Percentiles rank a stretch among this genome's conserved stretches.
Conservation (phyloP, 495 filamentous ascomycete species). For the Oidiodendron maius region DNA sequence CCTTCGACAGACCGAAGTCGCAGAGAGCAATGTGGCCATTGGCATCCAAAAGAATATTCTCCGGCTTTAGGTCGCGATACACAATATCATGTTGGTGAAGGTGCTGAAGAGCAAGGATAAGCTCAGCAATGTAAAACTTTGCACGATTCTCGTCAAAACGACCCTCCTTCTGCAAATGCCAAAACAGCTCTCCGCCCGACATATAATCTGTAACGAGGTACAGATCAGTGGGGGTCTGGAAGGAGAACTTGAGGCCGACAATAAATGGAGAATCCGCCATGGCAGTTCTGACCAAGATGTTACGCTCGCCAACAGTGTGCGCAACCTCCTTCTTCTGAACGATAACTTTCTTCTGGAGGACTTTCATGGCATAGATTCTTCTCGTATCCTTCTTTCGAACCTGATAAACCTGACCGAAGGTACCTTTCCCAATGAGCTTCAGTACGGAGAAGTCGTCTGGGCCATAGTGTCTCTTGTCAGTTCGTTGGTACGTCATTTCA, state of each 20-base stretch:
- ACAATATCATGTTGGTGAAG: conserved; percentile 96
- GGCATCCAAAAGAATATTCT: conserved; percentile 79
- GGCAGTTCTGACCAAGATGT: conserved; percentile 93
- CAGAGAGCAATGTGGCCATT: conserved; percentile 83
- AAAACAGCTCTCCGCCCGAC: conserved; percentile 97
- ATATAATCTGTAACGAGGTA: conserved; percentile 99
- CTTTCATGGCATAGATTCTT: conserved; percentile 98
- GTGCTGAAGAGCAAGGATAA: conserved; percentile 92
- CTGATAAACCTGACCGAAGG: conserved; percentile 99
- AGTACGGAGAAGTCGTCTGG: conserved; percentile 96
- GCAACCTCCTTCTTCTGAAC: conserved; percentile 99
- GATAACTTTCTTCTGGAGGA: conserved; percentile 97
- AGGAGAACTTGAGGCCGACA: conserved; percentile 96
- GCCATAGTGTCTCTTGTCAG: conserved; percentile 88
- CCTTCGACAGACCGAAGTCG: conserved; percentile 93
- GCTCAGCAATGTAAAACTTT: conserved; percentile 98
- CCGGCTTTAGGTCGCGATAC: conserved; percentile 85
- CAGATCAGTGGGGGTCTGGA: conserved; percentile 93
- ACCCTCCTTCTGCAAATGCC: conserved; percentile 97
- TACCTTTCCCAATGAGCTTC: conserved; percentile 95
- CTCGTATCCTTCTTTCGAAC: conserved; percentile 97
- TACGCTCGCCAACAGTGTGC: conserved; percentile 93
- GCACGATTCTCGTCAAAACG: conserved; percentile 91
- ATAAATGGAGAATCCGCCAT: conserved; percentile 97
- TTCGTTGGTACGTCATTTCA: conserved; percentile 77